Conservation (phyloP, 495 filamentous ascomycete genomes). For the Letharia lupina region DNA sequence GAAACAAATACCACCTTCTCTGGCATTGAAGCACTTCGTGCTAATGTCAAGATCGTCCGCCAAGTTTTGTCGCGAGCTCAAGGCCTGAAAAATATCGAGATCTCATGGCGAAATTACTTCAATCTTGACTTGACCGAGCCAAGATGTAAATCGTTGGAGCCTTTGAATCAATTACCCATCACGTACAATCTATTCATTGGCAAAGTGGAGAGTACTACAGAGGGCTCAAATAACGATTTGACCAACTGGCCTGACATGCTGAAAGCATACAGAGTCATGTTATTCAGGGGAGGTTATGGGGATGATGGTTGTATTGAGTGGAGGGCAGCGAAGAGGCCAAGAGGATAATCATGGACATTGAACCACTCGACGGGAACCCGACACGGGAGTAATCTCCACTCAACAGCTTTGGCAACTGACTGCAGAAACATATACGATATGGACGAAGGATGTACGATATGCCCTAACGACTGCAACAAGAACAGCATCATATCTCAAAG, state of each 20-base stretch:
- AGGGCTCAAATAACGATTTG: not conserved
- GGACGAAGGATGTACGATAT: not conserved
- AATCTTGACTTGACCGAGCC: not conserved
- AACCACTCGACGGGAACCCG: not conserved
- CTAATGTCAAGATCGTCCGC: not conserved
- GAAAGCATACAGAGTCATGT: not conserved
- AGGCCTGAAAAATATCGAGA: not conserved
- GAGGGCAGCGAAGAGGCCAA: not conserved
- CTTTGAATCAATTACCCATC: not conserved
- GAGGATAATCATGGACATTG: not conserved
- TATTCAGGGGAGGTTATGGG: not conserved
- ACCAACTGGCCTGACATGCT: not conserved
- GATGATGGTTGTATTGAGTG: not conserved
- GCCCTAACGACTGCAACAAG: not conserved
- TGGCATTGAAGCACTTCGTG: not conserved
- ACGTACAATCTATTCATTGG: not conserved
- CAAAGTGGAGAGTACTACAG: not conserved
- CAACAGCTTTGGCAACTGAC: not conserved
- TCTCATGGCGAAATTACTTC: slow-evolving; percentile 1
- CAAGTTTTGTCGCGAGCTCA: not conserved
- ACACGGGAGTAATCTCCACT: not conserved
- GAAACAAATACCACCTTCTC: not conserved
- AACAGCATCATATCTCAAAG: not conserved
- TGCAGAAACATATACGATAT: not conserved
- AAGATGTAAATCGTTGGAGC: slow-evolving; percentile 1